Evolutionary conservation across 495 filamentous ascomycete species (phyloP).

Genomic region (Aspergillus heteromorphus): DNA sequence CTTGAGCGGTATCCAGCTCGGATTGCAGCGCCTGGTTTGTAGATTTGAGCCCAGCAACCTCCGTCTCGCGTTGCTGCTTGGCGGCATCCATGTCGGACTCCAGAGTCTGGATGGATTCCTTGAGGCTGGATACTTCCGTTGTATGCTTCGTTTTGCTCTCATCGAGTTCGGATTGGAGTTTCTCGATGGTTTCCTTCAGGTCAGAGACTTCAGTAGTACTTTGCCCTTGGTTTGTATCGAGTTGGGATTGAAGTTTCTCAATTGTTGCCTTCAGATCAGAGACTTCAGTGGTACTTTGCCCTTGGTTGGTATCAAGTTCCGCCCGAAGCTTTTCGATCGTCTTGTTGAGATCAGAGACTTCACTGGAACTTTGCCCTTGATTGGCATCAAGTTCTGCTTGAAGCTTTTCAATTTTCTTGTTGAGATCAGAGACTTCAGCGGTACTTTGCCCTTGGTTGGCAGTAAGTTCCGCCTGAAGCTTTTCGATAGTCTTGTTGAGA

Average conservation of each 20-base stretch:
- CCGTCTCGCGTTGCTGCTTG: slow-evolving; percentile 51
- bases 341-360: slow-evolving; percentile 14
- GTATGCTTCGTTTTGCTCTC: slow-evolving; percentile 37
- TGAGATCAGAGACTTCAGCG: slow-evolving; percentile 10
- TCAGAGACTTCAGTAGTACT: slow-evolving; percentile 7
- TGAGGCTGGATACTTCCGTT: slow-evolving; percentile 51
- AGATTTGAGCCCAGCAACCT: slow-evolving; percentile 51
- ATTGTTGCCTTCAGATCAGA: slow-evolving; percentile 14
- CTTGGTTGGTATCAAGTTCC: slow-evolving; percentile 1
- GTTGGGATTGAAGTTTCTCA: slow-evolving; percentile 40
- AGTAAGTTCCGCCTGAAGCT: slow-evolving; percentile 32
- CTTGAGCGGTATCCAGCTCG: slow-evolving; percentile 49
- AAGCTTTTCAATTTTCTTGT: slow-evolving; percentile 36
- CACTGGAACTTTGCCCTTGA: slow-evolving; percentile 25
- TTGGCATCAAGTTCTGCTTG: slow-evolving; percentile 20
- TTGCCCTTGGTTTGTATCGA: slow-evolving; percentile 2
- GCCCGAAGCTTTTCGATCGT: slow-evolving; percentile 44
- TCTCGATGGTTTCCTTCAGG: slow-evolving; percentile 26
- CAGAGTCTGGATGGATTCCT: slow-evolving; percentile 46
- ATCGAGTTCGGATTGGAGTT: slow-evolving; percentile 33
- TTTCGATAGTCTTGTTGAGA: slow-evolving; percentile 29
- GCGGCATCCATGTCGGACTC: slow-evolving; percentile 53
- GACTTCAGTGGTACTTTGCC: slow-evolving; percentile 8
- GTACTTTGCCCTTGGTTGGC: slow-evolving; percentile 4
- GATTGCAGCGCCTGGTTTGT: slow-evolving; percentile 51